Evolutionary conservation across 2,329 filamentous ascomycete genomes (phyloP).

Genomic region (Drechslera avenae): DNA sequence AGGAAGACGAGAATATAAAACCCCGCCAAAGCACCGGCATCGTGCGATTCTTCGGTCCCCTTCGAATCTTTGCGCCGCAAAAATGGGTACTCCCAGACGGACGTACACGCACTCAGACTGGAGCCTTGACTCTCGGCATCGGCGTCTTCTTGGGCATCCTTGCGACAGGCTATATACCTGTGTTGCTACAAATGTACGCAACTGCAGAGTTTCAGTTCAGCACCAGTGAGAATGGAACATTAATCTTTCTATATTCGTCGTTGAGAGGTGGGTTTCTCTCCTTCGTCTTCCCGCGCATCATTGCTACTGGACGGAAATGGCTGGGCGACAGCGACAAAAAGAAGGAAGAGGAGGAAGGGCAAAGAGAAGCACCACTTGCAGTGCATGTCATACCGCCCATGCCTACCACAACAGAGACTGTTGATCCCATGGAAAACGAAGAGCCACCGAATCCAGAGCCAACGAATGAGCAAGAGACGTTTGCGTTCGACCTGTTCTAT

Average conservation of each 20-base stretch:
- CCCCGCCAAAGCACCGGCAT: slow-evolving; percentile 47
- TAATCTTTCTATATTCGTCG: slow-evolving; percentile 54
- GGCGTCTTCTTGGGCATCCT: slow-evolving; percentile 72
- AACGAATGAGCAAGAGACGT: slow-evolving; percentile 53
- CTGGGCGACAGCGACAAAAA: slow-evolving; percentile 33
- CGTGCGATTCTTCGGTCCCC: slow-evolving; percentile 65
- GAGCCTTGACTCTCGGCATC: slow-evolving; percentile 66
- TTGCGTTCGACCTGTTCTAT: slow-evolving; percentile 70
- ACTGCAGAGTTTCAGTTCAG: slow-evolving; percentile 54
- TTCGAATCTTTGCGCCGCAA: slow-evolving; percentile 66
- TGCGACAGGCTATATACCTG: slow-evolving; percentile 70
- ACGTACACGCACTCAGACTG: slow-evolving; percentile 60
- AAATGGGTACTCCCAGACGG: slow-evolving; percentile 60
- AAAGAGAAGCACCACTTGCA: slow-evolving; percentile 21
- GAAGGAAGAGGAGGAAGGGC: slow-evolving; percentile 4
- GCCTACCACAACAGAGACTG: slow-evolving; percentile 39
- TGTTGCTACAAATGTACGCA: slow-evolving; percentile 59
- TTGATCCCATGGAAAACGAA: slow-evolving; percentile 58
- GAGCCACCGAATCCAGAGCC: slow-evolving; percentile 53
- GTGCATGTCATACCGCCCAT: slow-evolving; percentile 31
- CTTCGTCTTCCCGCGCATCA: slow-evolving; percentile 53
- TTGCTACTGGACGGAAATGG: slow-evolving; percentile 50
- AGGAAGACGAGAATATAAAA: slow-evolving; percentile 36
- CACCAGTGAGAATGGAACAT: slow-evolving; percentile 52
- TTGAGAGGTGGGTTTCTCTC: slow-evolving; percentile 54